Conservation (phyloP, 169 alveolate genomes). For the Hammondia hammondi region DNA sequence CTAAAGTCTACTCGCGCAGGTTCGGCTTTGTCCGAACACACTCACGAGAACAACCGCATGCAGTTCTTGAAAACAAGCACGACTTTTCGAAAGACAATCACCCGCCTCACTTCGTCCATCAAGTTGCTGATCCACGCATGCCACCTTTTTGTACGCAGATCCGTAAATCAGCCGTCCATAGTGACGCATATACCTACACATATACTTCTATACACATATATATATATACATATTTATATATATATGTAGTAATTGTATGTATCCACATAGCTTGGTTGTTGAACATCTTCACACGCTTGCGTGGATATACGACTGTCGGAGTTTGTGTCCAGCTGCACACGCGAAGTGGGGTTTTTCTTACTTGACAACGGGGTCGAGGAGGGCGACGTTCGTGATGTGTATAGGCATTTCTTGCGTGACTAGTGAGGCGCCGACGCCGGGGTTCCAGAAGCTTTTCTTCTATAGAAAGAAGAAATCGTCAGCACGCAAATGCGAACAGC, state of each 20-base stretch:
- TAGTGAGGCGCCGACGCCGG: conserved; percentile 77
- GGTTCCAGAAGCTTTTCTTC: conserved; percentile 87
- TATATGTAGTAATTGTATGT: too few relatives aligned
- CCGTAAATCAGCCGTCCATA: background rate
- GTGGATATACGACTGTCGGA: background rate
- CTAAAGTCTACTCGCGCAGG: too few relatives aligned
- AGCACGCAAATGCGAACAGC: background rate
- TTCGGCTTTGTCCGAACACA: too few relatives aligned
- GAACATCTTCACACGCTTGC: background rate
- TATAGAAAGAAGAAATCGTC: background rate
- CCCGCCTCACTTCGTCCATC: too few relatives aligned
- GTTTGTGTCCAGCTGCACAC: background rate
- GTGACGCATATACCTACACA: background rate
- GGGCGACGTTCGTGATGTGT: conserved; percentile 89
- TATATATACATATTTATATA: background rate
- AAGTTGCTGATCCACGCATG: background rate
- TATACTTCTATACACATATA: background rate
- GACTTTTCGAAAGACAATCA: too few relatives aligned
- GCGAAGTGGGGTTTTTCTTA: conserved; percentile 8
- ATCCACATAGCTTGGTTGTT: too few relatives aligned
- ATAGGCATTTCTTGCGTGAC: conserved; percentile 89
- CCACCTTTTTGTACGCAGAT: background rate
- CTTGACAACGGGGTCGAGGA: conserved; percentile 90
- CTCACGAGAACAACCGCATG: too few relatives aligned
- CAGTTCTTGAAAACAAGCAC: too few relatives aligned